These are phyloP conservation scores for Puccinia novopanici DNA, from an alignment of 1,284 basidiomycete species.

Conservation along the genomic window DNA sequence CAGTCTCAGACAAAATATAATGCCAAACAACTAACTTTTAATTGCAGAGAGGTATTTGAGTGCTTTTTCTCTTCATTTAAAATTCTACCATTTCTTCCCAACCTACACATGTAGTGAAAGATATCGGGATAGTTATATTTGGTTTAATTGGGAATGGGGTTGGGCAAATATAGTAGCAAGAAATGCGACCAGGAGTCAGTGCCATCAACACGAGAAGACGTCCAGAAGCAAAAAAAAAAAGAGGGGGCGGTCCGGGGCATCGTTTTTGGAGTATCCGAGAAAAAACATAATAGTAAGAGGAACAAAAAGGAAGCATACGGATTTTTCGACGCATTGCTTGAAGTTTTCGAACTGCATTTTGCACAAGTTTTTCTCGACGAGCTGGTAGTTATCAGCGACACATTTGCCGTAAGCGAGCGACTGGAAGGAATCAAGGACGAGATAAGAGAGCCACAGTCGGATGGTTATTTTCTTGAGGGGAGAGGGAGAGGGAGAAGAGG, in stretches of 20 bases:
- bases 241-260: neutral
- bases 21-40: neutral
- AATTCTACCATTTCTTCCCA: conserved; percentile 3
- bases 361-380: neutral
- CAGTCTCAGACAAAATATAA: too few species aligned
- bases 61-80: neutral
- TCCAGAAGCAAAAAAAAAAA: neutral
- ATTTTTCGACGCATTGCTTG: conserved; percentile 16
- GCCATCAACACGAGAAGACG: neutral
- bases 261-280: neutral
- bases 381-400: neutral
- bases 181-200: neutral
- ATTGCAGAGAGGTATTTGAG: too few species aligned
- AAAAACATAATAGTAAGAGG: too few species aligned
- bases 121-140: neutral
- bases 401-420: neutral
- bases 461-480: neutral
- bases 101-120: neutral
- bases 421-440: neutral
- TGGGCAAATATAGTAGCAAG: neutral
- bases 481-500: neutral
- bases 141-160: too few species aligned
- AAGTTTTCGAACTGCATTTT: neutral
- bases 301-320: neutral
- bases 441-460: neutral